Evolutionary conservation across 768 basidiomycete genomes (phyloP).

Genomic region (Xerocomus potaroensis): DNA sequence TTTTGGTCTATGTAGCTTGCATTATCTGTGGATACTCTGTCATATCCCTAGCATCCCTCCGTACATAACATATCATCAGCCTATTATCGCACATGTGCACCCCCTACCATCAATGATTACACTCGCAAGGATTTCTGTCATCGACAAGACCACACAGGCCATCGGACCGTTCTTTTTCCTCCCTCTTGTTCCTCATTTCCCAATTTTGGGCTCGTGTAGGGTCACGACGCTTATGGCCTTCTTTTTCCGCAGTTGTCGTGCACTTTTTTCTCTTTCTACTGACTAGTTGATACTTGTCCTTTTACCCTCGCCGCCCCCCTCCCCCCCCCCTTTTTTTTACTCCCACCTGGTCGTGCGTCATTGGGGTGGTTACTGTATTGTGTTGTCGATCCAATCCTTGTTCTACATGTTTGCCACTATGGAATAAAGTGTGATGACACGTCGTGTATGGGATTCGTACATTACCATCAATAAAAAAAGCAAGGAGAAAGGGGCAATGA

Average conservation of each 20-base stretch:
- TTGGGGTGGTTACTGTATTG: background rate
- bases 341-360: background rate
- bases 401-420: too few relatives aligned
- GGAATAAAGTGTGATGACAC: too few relatives aligned
- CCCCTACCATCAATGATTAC: background rate
- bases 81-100: constrained; percentile 14
- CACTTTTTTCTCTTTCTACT: too few relatives aligned
- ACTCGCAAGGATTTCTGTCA: background rate
- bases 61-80: constrained; percentile 28
- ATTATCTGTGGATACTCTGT: constrained; percentile 31
- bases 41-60: constrained; percentile 20
- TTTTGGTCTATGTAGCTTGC: constrained; percentile 14
- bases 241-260: too few relatives aligned
- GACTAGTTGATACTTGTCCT: too few relatives aligned
- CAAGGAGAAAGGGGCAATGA: too few relatives aligned
- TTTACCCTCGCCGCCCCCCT: too few relatives aligned
- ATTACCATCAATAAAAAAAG: too few relatives aligned
- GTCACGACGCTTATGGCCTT: too few relatives aligned
- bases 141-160: background rate
- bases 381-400: background rate
- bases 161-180: background rate
- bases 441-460: too few relatives aligned
- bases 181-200: background rate
- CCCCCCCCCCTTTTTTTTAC: background rate
- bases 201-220: too few relatives aligned